These are phyloP conservation scores for Artemisia annua DNA, from an alignment of 129 eudicot genomes.

Conservation along the genomic window DNA sequence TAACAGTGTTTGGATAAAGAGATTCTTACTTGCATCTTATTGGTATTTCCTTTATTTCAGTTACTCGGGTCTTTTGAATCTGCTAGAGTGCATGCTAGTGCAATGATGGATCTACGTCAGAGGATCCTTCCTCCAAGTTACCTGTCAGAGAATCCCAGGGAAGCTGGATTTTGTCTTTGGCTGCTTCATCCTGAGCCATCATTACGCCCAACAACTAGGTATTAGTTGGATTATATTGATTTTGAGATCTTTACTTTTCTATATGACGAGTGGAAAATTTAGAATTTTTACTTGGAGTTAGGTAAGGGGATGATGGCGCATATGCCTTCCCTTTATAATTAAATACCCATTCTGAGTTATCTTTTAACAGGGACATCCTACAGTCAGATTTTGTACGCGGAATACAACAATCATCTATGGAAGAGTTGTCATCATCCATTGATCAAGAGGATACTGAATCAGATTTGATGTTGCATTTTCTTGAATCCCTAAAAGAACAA, in stretches of 20 bases:
- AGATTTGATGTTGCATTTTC: slow-evolving; percentile 73
- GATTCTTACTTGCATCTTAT: slow-evolving; percentile 32
- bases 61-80: slow-evolving; percentile 80
- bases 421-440: slow-evolving; percentile 45
- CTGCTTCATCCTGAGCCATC: slow-evolving; percentile 96
- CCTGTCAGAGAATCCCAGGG: slow-evolving; percentile 77
- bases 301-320: no score
- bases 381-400: slow-evolving; percentile 64
- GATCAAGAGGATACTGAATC: slow-evolving; percentile 71
- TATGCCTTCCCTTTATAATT: not conserved
- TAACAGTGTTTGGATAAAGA: not conserved
- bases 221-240: slow-evolving; percentile 4
- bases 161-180: slow-evolving; percentile 98
- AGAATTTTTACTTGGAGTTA: no score
- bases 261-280: no score
- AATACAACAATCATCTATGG: slow-evolving; percentile 46
- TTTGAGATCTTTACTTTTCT: not conserved
- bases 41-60: slow-evolving; percentile 46
- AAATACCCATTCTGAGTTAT: slow-evolving; percentile 8
- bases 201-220: slow-evolving; percentile 86
- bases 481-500: slow-evolving; percentile 58
- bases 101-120: slow-evolving; percentile 83
- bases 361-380: slow-evolving; percentile 68
- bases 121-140: slow-evolving; percentile 90
- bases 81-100: slow-evolving; percentile 66